phyloP scores from a whole-genome alignment of 768 basidiomycete genomes.

The Basidioascus undulatus region DNA sequence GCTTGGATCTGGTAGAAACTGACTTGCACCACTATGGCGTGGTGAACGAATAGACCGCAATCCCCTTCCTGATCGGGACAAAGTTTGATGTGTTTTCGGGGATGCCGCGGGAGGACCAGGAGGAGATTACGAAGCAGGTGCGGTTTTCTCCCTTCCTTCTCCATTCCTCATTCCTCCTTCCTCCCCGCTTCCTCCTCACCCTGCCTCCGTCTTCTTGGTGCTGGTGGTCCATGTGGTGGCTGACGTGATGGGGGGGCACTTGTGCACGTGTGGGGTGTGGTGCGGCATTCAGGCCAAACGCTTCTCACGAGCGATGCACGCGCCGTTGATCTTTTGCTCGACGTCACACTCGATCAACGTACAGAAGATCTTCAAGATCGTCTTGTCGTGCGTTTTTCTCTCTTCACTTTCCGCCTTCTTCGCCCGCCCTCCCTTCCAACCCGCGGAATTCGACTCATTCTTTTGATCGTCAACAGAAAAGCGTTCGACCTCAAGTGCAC shows the following conservation, averaged over 20 bases:
- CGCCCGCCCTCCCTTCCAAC: neutral
- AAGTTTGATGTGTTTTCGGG: conserved; percentile 95
- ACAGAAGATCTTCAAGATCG: conserved; percentile 98
- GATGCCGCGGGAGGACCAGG: conserved; percentile 90
- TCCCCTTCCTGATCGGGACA: conserved; percentile 93
- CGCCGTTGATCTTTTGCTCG: conserved; percentile 97
- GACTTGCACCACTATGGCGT: neutral
- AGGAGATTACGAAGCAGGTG: conserved; percentile 96
- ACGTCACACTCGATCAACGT: conserved; percentile 98
- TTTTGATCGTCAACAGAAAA: conserved; percentile 18
- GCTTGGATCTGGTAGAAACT: neutral
- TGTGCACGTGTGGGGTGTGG: neutral
- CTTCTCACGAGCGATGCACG: conserved; percentile 97
- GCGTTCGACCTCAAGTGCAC: conserved; percentile 90
- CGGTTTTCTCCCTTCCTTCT: conserved; percentile 9
- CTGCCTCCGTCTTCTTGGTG: too few species aligned
- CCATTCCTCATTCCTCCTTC: neutral
- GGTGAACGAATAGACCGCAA: conserved; percentile 48
- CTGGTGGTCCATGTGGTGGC: too few species aligned
- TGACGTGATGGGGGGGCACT: neutral
- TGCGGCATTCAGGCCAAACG: conserved; percentile 75
- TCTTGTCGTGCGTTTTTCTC: conserved; percentile 30
- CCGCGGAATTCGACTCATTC: neutral
- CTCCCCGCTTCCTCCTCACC: conserved; percentile 5
- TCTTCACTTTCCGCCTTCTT: too few species aligned